Base-by-base conservation (phyloP, 345 rosid genomes). In the Garcia nutans region DNA sequence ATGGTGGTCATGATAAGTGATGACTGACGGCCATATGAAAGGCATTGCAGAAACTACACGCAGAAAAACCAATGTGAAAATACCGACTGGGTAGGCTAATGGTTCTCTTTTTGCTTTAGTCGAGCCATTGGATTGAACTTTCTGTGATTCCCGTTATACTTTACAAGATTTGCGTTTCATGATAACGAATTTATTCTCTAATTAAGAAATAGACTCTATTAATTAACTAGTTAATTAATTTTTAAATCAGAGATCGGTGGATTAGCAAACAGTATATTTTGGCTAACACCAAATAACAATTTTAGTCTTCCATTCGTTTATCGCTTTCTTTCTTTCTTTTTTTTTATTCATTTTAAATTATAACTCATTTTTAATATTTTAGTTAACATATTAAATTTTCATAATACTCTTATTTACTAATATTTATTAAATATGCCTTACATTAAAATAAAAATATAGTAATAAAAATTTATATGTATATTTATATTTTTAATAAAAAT, bases 71-170 rank as follows among this genome's bases (percentile, higher is more conserved):
- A 52, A 37, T 64, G 63, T 52, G 71, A 54, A 63, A 63, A 47
- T 52, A 69, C 28, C 17, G 49, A 73, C 41, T 15, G 45, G 60
- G 10, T 9, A 10, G 16, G 60, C 45, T 22, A 42, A 59, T 58
- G 55, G 65, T 56, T 72, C 31, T 72, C 54, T 3, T 45, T 44
- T 23, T 47, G 57, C 55, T 70, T 26, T 28, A 26, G 58, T 11
- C 26, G 17, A 6, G 28, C 41, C 16, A 22, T 19, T 70, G 17
- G 15, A 22, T 31, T 70, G 17, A 22, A 19, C 55, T 75, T 75
- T 67, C 68, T 60, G 67, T 10, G 78, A 68, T 76, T 76, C 68
- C n/a, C n/a, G n/a, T n/a, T n/a, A n/a, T n/a, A n/a, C n/a, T n/a
- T n/a, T n/a, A n/a, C n/a, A n/a, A n/a, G 31, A 70, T 31, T 33